These are phyloP conservation scores for Vicia villosa DNA, from an alignment of 306 rosid genomes.

Conservation along the genomic window DNA sequence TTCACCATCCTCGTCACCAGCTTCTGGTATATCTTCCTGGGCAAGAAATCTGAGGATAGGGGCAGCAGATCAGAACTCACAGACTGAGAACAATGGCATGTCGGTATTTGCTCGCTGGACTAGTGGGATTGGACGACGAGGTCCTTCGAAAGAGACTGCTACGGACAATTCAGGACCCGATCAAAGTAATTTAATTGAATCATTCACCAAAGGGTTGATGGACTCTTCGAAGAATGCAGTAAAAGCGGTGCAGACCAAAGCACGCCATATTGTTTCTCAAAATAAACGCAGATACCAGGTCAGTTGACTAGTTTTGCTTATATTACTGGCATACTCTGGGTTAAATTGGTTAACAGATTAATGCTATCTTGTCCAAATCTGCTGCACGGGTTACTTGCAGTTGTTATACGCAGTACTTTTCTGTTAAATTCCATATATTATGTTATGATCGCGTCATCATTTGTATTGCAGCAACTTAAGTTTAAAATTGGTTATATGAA, in stretches of 20 bases:
- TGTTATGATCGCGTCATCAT: conserved; percentile 12
- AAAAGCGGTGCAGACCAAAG: conserved; percentile 91
- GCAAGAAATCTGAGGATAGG: conserved; percentile 47
- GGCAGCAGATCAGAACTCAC: conserved; percentile 45
- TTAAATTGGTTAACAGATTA: background rate
- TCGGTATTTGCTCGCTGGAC: conserved; percentile 61
- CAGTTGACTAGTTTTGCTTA: conserved; percentile 33
- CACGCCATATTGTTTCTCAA: conserved; percentile 91
- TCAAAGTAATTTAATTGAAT: conserved; percentile 61
- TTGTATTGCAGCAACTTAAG: background rate
- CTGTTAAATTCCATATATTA: conserved; percentile 13
- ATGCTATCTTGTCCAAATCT: conserved; percentile 15
- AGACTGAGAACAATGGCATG: conserved; percentile 46
- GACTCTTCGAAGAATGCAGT: conserved; percentile 77
- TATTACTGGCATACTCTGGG: conserved; percentile 7
- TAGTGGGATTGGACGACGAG: conserved; percentile 58
- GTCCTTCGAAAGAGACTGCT: conserved; percentile 50
- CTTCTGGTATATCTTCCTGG: conserved; percentile 59
- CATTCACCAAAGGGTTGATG: conserved; percentile 72
- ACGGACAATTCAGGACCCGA: conserved; percentile 36
- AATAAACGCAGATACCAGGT: conserved; percentile 96
- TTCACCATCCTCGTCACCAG: conserved; percentile 30
- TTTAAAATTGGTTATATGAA: conserved; percentile 1
- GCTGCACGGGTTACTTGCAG: conserved; percentile 21
- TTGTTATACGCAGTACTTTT: conserved; percentile 22